Evolutionary conservation across 2,329 filamentous ascomycete species (phyloP).

Genomic region (Alternaria sp.): DNA sequence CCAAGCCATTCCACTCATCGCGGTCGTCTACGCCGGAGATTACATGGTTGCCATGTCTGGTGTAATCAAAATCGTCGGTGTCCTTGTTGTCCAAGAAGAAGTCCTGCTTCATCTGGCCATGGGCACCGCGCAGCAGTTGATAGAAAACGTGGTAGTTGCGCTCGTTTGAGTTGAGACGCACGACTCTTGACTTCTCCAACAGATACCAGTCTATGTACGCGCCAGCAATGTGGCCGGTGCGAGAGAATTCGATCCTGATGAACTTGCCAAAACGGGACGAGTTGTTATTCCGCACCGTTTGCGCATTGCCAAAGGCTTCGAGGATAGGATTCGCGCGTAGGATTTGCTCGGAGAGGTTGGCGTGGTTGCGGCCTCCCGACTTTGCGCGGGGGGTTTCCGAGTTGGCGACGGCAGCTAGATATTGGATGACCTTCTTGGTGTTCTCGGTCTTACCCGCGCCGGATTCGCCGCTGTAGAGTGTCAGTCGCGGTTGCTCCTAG

Average conservation of each 20-base stretch:
- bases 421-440: constrained; percentile 99
- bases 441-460: constrained; percentile 99
- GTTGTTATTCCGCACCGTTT: constrained; percentile 97
- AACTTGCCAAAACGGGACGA: constrained; percentile 99
- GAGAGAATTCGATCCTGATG: constrained; percentile 93
- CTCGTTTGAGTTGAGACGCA: constrained; percentile 84
- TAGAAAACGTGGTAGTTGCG: constrained; percentile 98
- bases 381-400: constrained; percentile 73
- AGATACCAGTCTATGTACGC: constrained; percentile 99
- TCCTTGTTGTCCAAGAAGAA: constrained; percentile 78
- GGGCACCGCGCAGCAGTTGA: constrained; percentile 87
- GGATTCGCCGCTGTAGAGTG: constrained; percentile 74
- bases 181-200: constrained; percentile 96
- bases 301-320: constrained; percentile 97
- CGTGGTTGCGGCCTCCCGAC: constrained; percentile 71
- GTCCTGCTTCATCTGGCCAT: constrained; percentile 73
- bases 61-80: constrained; percentile 91
- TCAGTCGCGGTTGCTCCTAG: constrained; percentile 26
- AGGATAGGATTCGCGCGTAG: constrained; percentile 95
- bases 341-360: constrained; percentile 95
- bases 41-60: constrained; percentile 86
- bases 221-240: constrained; percentile 87
- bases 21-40: constrained; percentile 89
- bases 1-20: constrained; percentile 86
- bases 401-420: constrained; percentile 91